A percentile compares a stretch with the other conserved stretches of the same genome.
Conservation (phyloP, 2,329 filamentous ascomycete genomes). For the Colletotrichum shisoi region DNA sequence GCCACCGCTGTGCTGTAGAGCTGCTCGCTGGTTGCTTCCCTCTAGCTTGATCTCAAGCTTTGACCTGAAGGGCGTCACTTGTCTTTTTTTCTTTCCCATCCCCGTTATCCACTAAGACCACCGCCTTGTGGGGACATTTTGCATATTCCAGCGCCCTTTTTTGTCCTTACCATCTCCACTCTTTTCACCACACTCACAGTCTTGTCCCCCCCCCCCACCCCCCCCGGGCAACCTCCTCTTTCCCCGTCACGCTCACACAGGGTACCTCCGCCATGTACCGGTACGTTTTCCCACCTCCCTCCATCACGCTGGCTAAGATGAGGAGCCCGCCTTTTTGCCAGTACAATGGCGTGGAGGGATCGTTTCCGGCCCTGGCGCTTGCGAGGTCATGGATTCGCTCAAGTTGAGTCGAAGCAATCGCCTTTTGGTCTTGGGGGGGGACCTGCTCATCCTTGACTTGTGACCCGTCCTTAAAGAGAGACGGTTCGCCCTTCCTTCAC, state of each 20-base stretch:
- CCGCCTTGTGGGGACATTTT: conserved; percentile 5
- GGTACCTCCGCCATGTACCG: conserved; percentile 35
- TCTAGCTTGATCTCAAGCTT: background rate
- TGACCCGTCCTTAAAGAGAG: conserved; percentile 35
- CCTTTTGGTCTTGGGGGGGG: conserved; percentile 13
- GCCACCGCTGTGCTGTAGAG: background rate
- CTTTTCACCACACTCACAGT: conserved; percentile 1
- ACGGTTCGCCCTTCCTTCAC: conserved; percentile 27
- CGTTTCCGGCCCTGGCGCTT: conserved; percentile 24
- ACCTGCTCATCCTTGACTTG: conserved; percentile 24
- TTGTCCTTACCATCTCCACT: background rate
- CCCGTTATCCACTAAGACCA: conserved; percentile 10
- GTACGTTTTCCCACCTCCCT: conserved; percentile 35
- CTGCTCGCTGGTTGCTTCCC: background rate
- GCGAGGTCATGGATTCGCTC: conserved; percentile 30
- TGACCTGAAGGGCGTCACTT: conserved; percentile 33
- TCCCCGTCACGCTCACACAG: background rate
- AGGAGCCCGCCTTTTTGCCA: conserved; percentile 33
- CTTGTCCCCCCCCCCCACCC: conserved; percentile 6
- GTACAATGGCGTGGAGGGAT: conserved; percentile 27
- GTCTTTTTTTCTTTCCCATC: background rate
- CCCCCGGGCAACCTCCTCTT: conserved; percentile 4
- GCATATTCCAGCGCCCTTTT: background rate
- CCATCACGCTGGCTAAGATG: conserved; percentile 26
- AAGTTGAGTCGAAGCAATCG: conserved; percentile 9